Base-by-base conservation (phyloP, 345 rosid genomes). In the Sonneratia alba region DNA sequence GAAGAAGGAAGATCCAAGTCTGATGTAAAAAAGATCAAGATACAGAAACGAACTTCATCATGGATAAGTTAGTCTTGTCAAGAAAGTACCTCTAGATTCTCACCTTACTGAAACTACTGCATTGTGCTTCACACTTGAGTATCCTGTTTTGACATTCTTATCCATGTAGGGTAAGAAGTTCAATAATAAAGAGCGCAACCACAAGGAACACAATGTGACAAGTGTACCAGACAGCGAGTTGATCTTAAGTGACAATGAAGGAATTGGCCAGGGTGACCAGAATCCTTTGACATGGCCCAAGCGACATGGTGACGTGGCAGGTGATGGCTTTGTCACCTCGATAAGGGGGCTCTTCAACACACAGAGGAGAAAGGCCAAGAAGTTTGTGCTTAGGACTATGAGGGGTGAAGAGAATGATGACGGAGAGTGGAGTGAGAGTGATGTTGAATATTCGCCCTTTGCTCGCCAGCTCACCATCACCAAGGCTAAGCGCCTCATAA, bases 281-380 rank as follows among this genome's bases (percentile, higher is more conserved):
- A 79, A 84, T 74, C 91, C 88, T 49, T 75, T 85, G n/a, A 82
- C 93, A 63, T 95, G 84, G 78, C 83, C 89, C 21, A 95, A 91
- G 82, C 96, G 97, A 36, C 87, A 87, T 69, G 79, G 78, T 65
- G 99, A 95, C 74, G 99, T 97, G 81, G 99, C 98, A 68, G 99
- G 99, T 32, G 99, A 95, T 83, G 96, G 99, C 66, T 95, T 95
- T 74, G 98, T 92, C 36, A 95, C 94, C 69, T 92, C 97, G 64
- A 79, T 95, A 53, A 81, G 85, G 82, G 98, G 98, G 65, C 96
- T 95, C 49, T 95, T 95, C 77, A 92, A 84, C 72, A 95, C 92
- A 36, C 99, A 95, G 78, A 87, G 97, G n/a, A 93, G 92, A 32
- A 95, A 88, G 81, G 99, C 99, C 40, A 90, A 79, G 79, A 95